These are phyloP conservation scores for Aspergillus asperescens DNA, from an alignment of 495 filamentous ascomycete species.

Conservation along the genomic window DNA sequence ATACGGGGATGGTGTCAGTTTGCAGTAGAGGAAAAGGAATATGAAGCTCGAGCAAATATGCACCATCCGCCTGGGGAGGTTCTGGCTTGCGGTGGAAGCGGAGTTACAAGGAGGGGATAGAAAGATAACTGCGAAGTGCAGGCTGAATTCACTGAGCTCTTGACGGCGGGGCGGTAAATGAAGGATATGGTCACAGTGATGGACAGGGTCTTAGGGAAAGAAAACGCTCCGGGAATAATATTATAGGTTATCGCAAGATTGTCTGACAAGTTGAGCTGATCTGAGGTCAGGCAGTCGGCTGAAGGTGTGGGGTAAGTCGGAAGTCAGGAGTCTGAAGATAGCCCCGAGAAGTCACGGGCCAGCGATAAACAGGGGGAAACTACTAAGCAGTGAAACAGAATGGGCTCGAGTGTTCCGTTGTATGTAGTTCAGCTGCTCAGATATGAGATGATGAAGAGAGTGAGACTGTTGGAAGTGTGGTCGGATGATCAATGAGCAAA, in stretches of 20 bases:
- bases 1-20: slow-evolving; percentile 4
- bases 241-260: not conserved
- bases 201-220: not conserved
- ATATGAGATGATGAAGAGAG: not conserved
- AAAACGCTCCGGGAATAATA: not conserved
- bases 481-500: slow-evolving; percentile 14
- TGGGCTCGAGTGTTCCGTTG: not conserved
- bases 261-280: slow-evolving; percentile 1
- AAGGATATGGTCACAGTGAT: not conserved
- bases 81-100: slow-evolving; percentile 12
- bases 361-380: not conserved
- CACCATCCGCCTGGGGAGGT: slow-evolving; percentile 6
- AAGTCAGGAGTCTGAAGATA: no score
- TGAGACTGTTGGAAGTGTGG: not conserved
- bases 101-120: slow-evolving; percentile 12
- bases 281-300: not conserved
- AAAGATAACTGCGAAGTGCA: not conserved
- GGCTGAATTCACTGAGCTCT: not conserved
- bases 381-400: not conserved
- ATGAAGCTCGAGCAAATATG: not conserved
- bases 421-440: not conserved
- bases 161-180: not conserved
- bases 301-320: slow-evolving; percentile 5
- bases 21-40: not conserved
- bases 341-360: slow-evolving; percentile 6